Conservation (phyloP, 148 eudicot species). For the Selenicereus undatus region DNA sequence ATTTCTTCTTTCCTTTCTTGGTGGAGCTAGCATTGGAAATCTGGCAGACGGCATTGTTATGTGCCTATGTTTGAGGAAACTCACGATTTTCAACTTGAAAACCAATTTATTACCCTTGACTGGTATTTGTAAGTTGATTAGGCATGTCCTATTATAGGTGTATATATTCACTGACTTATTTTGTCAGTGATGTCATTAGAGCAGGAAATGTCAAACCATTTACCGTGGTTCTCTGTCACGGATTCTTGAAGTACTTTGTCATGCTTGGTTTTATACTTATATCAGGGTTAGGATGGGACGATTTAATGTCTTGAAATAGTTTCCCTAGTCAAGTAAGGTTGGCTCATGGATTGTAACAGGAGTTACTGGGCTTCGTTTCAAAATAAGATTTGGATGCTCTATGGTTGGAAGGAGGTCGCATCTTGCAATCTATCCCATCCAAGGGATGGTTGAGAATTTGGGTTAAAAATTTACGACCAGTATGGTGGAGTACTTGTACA, state of each 20-base stretch:
- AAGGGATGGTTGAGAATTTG: too few species aligned
- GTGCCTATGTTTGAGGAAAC: slow-evolving; percentile 30
- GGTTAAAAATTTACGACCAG: too few species aligned
- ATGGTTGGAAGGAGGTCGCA: too few species aligned
- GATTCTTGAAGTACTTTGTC: not conserved
- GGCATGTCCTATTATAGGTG: slow-evolving; percentile 14
- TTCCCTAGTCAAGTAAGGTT: not conserved
- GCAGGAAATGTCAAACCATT: not conserved
- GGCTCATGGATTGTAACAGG: too few species aligned
- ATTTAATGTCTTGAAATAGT: not conserved
- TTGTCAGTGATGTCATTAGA: not conserved
- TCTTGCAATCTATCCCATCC: too few species aligned
- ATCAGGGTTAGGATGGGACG: not conserved
- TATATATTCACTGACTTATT: slow-evolving; percentile 19
- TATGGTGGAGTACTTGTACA: too few species aligned
- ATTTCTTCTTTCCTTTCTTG: slow-evolving; percentile 1
- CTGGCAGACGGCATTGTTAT: slow-evolving; percentile 20
- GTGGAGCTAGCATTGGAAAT: slow-evolving; percentile 29
- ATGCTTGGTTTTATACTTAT: not conserved
- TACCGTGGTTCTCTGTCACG: not conserved
- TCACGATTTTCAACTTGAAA: slow-evolving; percentile 35
- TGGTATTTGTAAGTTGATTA: slow-evolving; percentile 29
- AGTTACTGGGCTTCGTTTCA: not conserved
- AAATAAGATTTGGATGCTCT: too few species aligned
- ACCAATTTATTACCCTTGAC: slow-evolving; percentile 27